Evolutionary conservation across 2,329 filamentous ascomycete species (phyloP).

Genomic region (Aureobasidium pullulans): DNA sequence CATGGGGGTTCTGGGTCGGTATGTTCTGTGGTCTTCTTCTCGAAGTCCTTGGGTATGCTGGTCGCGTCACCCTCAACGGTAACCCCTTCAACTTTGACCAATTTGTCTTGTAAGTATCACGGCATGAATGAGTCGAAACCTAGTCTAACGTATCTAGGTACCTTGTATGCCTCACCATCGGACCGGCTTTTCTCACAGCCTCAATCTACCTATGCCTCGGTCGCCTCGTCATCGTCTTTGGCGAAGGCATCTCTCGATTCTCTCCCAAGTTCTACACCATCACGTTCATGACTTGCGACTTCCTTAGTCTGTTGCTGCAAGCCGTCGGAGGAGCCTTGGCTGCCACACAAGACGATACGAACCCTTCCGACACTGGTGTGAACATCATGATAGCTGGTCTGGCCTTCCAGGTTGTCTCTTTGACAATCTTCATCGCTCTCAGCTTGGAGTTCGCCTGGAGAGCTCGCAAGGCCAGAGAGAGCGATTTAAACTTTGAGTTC

Average conservation of each 20-base stretch:
- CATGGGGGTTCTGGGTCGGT: conserved; percentile 50
- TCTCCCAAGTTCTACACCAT: conserved; percentile 34
- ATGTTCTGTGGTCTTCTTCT: conserved; percentile 42
- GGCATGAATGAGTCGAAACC: too few relatives aligned
- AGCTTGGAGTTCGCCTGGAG: conserved; percentile 25
- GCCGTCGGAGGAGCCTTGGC: conserved; percentile 51
- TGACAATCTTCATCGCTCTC: conserved; percentile 38
- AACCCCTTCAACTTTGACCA: conserved; percentile 44
- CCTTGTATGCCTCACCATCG: conserved; percentile 50
- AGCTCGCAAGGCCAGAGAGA: conserved; percentile 1
- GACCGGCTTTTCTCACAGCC: conserved; percentile 49
- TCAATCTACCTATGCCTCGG: conserved; percentile 52
- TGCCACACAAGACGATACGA: conserved; percentile 39
- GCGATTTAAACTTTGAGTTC: conserved; percentile 4
- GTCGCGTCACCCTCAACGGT: conserved; percentile 45
- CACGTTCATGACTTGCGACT: conserved; percentile 51
- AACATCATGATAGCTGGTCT: conserved; percentile 52
- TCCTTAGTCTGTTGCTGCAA: conserved; percentile 49
- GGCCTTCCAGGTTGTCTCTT: conserved; percentile 46
- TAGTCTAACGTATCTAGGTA: conserved; percentile 32
- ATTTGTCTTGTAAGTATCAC: conserved; percentile 44
- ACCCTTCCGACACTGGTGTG: conserved; percentile 38
- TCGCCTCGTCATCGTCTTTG: conserved; percentile 47
- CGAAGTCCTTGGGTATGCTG: conserved; percentile 50
- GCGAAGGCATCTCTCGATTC: conserved; percentile 23